phyloP scores from a whole-genome alignment of 2,329 filamentous ascomycete species.

The Cercospora zeina region DNA sequence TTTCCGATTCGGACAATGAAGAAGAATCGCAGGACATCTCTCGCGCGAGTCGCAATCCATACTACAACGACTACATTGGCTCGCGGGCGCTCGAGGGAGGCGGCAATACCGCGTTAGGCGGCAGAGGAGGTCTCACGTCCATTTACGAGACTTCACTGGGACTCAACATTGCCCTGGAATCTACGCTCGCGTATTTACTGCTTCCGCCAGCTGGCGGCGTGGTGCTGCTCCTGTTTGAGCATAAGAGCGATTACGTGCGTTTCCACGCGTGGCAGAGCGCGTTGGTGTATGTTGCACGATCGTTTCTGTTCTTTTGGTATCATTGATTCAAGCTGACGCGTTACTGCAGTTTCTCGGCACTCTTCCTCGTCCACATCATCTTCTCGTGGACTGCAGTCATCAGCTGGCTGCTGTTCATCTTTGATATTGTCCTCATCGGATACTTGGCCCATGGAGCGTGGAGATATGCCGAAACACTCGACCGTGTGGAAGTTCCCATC shows the following conservation, averaged over 20 bases:
- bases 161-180: constrained; percentile 83
- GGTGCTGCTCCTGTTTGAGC: constrained; percentile 78
- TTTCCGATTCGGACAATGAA: constrained; percentile 23
- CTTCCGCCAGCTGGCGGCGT: constrained; percentile 85
- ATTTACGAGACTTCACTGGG: constrained; percentile 87
- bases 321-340: constrained; percentile 16
- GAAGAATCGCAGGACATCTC: constrained; percentile 30
- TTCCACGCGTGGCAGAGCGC: constrained; percentile 89
- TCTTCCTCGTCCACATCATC: constrained; percentile 77
- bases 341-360: constrained; percentile 32
- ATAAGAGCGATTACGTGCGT: constrained; percentile 95
- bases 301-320: neutral
- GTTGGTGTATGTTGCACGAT: constrained; percentile 24
- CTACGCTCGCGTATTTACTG: constrained; percentile 81
- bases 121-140: constrained; percentile 57
- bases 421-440: constrained; percentile 72
- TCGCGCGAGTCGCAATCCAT: constrained; percentile 25
- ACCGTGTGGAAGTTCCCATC: constrained; percentile 80
- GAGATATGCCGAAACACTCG: constrained; percentile 68
- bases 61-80: constrained; percentile 38
- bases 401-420: constrained; percentile 77
- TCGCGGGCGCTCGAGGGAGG: constrained; percentile 32
- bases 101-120: constrained; percentile 34
- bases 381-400: constrained; percentile 82
- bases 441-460: constrained; percentile 80